Conservation (phyloP, 2,329 filamentous ascomycete genomes). For the Ciborinia camelliae region DNA sequence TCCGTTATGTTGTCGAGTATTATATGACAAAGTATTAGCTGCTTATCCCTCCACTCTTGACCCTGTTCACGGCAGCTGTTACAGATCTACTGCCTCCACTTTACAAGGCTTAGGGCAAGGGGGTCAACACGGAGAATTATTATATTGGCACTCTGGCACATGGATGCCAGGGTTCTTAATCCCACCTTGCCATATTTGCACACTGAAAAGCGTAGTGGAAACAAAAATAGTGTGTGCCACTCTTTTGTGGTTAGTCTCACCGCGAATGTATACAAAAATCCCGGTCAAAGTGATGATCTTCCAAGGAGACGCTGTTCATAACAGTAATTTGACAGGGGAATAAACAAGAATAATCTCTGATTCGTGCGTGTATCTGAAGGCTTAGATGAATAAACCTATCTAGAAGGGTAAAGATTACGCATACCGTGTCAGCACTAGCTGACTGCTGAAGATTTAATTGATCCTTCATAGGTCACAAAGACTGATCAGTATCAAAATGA, state of each 20-base stretch:
- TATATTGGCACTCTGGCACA: slow-evolving; percentile 5
- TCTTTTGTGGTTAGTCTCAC: not conserved
- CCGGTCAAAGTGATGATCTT: not conserved
- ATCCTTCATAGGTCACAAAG: not conserved
- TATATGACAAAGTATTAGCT: not conserved
- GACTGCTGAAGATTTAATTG: not conserved
- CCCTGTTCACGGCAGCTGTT: not conserved
- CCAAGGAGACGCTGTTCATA: not conserved
- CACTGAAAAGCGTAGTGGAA: not conserved
- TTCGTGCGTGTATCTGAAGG: not conserved
- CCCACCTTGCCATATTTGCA: not conserved
- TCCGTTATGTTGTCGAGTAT: slow-evolving; percentile 4
- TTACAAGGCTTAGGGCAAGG: not conserved
- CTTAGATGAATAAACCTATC: not conserved
- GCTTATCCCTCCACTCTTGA: slow-evolving; percentile 8
- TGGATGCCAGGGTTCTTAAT: not conserved
- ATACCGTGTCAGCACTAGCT: slow-evolving; percentile 5
- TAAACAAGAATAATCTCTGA: not conserved
- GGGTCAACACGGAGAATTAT: not conserved
- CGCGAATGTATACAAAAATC: not conserved
- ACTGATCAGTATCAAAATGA: not conserved
- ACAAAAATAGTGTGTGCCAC: not conserved
- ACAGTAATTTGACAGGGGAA: not conserved
- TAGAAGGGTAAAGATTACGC: not conserved
- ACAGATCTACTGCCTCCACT: not conserved